phyloP scores from a whole-genome alignment of 2,329 filamentous ascomycete genomes.

The Aureobasidium sp. region DNA sequence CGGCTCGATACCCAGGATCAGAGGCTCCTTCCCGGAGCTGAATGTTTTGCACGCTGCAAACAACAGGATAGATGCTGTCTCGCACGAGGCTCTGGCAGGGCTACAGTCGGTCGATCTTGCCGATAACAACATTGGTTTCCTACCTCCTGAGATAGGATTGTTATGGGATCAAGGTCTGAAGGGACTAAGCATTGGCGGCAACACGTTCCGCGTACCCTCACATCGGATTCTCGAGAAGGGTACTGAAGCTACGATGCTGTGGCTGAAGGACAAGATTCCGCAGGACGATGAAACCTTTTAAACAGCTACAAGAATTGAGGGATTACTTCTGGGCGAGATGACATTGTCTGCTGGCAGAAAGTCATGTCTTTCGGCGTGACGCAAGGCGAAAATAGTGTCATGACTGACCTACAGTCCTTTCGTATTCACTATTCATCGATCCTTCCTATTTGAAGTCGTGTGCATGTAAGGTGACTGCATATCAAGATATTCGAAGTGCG shows the following conservation, averaged over 20 bases:
- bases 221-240: conserved; percentile 80
- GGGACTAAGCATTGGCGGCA: conserved; percentile 71
- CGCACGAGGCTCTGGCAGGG: conserved; percentile 66
- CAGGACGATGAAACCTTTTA: conserved; percentile 17
- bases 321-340: not conserved
- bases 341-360: conserved; percentile 11
- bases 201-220: conserved; percentile 79
- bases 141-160: conserved; percentile 75
- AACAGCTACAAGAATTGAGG: not conserved
- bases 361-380: not conserved
- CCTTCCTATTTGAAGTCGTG: not conserved
- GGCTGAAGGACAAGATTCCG: conserved; percentile 71
- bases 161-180: conserved; percentile 59
- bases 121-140: conserved; percentile 76
- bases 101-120: conserved; percentile 69
- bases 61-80: conserved; percentile 63
- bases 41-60: conserved; percentile 66
- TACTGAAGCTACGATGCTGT: conserved; percentile 74
- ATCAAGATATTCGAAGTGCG: not conserved
- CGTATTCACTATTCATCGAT: not conserved
- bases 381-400: not conserved
- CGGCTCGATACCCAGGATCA: conserved; percentile 57
- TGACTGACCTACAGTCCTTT: not conserved
- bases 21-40: conserved; percentile 61
- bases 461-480: not conserved